Conservation (phyloP, 805 yeast species). For the Wickerhamomyces rabaulensis region DNA sequence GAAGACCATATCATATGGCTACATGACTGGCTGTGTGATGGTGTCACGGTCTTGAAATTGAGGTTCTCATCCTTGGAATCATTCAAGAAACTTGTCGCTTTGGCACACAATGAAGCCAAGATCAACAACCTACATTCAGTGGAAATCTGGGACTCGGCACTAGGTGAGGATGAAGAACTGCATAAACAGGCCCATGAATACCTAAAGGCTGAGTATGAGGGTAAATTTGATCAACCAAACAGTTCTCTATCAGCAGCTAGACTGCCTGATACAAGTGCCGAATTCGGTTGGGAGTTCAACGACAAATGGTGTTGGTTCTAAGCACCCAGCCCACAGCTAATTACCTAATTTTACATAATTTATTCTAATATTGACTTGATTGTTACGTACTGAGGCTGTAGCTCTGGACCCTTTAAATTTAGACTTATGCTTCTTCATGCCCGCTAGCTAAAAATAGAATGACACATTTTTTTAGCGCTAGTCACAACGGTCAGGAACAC, state of each 20-base stretch:
- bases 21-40: slow-evolving; percentile 34
- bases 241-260: slow-evolving; percentile 37
- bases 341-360: too few relatives aligned
- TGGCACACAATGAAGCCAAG: slow-evolving; percentile 32
- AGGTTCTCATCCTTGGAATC: slow-evolving; percentile 14
- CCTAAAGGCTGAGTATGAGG: slow-evolving; percentile 6
- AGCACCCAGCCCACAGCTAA: neutral
- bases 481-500: too few relatives aligned
- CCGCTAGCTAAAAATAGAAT: neutral
- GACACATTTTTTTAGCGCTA: neutral
- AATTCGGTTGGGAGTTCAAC: slow-evolving; percentile 36
- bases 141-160: slow-evolving; percentile 34
- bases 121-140: slow-evolving; percentile 22
- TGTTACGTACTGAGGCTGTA: neutral
- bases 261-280: slow-evolving; percentile 20
- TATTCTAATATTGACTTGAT: too few relatives aligned
- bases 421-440: neutral
- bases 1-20: slow-evolving; percentile 39
- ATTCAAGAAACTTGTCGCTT: slow-evolving; percentile 24
- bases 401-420: neutral
- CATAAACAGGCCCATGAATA: slow-evolving; percentile 4
- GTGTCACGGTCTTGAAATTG: slow-evolving; percentile 21
- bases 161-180: slow-evolving; percentile 12
- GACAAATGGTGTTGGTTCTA: slow-evolving; percentile 48
- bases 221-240: slow-evolving; percentile 26